Conservation (phyloP, 768 basidiomycete genomes). For the Russula earlei region DNA sequence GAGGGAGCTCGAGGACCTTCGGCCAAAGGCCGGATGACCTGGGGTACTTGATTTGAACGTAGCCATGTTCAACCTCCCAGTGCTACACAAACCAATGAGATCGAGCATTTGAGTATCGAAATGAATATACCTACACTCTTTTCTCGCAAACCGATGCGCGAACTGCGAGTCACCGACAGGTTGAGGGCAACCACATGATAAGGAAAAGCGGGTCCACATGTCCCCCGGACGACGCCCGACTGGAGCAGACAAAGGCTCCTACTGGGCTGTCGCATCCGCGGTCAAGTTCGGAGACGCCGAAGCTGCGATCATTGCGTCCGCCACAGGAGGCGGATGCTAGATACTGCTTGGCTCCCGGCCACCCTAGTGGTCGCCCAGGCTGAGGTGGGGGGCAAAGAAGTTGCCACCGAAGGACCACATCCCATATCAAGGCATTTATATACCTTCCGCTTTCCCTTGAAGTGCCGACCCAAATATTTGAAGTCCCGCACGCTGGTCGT, state of each 20-base stretch:
- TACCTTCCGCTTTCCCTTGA: neutral
- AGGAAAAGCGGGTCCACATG: neutral
- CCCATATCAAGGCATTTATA: neutral
- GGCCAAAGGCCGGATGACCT: neutral
- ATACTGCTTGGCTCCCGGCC: too few relatives aligned
- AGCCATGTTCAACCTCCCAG: slow-evolving; percentile 12
- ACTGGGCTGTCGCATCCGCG: too few relatives aligned
- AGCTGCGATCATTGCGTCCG: too few relatives aligned
- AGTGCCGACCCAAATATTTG: slow-evolving; percentile 9
- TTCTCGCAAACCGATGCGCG: too few relatives aligned
- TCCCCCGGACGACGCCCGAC: neutral
- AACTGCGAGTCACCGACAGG: slow-evolving; percentile 8
- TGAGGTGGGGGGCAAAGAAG: neutral
- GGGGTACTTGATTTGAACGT: slow-evolving; percentile 13
- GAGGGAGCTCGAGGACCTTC: neutral
- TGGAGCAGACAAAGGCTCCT: too few relatives aligned
- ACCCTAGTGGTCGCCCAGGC: neutral
- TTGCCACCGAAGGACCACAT: neutral
- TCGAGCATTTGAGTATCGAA: neutral
- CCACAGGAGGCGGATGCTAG: too few relatives aligned
- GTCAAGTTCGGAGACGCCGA: too few relatives aligned
- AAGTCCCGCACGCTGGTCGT: too few relatives aligned
- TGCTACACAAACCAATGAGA: neutral
- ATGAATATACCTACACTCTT: slow-evolving; percentile 5
- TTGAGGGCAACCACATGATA: neutral